These are phyloP conservation scores for Oxytropis ochrocephala DNA, from an alignment of 306 rosid genomes.

Conservation along the genomic window DNA sequence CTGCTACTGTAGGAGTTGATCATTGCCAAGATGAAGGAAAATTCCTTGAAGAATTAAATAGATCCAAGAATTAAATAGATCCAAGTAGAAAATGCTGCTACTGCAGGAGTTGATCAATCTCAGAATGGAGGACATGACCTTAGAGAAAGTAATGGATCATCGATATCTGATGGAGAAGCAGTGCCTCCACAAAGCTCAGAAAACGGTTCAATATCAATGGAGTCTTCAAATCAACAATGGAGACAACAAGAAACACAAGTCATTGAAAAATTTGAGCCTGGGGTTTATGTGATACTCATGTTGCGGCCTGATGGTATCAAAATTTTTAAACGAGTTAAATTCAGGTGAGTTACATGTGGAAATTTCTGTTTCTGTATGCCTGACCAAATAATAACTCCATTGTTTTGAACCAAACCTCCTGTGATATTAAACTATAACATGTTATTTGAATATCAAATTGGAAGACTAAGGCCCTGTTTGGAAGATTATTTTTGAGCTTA, in stretches of 20 bases:
- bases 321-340: slow-evolving; percentile 63
- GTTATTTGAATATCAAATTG: too few species aligned
- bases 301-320: slow-evolving; percentile 41
- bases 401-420: neutral
- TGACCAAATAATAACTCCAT: neutral
- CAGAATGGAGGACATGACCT: slow-evolving; percentile 9
- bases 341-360: slow-evolving; percentile 49
- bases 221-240: slow-evolving; percentile 1
- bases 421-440: neutral
- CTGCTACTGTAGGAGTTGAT: neutral
- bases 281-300: slow-evolving; percentile 57
- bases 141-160: neutral
- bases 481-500: too few species aligned
- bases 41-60: neutral
- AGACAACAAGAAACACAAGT: slow-evolving; percentile 43
- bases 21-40: neutral
- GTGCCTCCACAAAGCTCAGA: slow-evolving; percentile 27
- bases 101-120: slow-evolving; percentile 6
- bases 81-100: too few species aligned
- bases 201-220: slow-evolving; percentile 30
- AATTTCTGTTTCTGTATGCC: neutral
- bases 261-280: slow-evolving; percentile 72
- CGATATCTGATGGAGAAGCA: slow-evolving; percentile 9
- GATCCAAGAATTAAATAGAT: too few species aligned
- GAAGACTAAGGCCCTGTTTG: too few species aligned